Base-by-base conservation (phyloP, 805 yeast species). In the Candida berthetii region DNA sequence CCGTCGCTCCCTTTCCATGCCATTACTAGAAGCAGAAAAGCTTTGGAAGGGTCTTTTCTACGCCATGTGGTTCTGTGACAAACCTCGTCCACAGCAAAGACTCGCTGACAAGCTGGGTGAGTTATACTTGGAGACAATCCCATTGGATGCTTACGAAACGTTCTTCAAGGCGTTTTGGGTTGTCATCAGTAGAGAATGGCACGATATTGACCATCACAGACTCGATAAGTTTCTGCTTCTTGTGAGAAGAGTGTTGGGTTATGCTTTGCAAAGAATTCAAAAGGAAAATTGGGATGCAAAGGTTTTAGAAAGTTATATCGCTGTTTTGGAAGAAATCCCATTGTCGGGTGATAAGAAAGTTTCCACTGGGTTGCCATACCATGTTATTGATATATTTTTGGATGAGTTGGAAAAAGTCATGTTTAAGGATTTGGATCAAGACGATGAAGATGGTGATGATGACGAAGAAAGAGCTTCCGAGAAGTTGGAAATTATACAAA, bases 51-150 rank as follows among this genome's bases (percentile, higher is more conserved):
- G 98, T n/a, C 71, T 93, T 33, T 93, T 83, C 63, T 93, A 72
- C 58, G 78, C 96, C 10, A 87, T 93, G 96, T 93, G 99, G 98
- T 88, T 84, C 66, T 77, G 95, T 58, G 99, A 93, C 61, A 78
- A 90, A 57, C 96, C 96, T 22, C 72, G 84, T 53, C 93, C 96
- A 19, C 99, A 93, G 63, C 96, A 89, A 61, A 67, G 81, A 44
- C 67, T 93, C 31, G 95, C 96, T 2, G 74, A 72, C 37, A 79
- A 76, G 35, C 66, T 93, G 47, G 95, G 91, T 2, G 68, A 62
- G 24, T 54, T 80, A 28, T 78, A 68, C 45, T 66, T 74, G 15
- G 64, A 66, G 15, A 62, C 64, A 18, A 64, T 76, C 14, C 68
- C 77, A 1, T 48, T 50, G 4, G 59, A 57, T 5, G 69, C 69